Conservation (phyloP, 2,329 filamentous ascomycete genomes). For the Microsporum audouinii region DNA sequence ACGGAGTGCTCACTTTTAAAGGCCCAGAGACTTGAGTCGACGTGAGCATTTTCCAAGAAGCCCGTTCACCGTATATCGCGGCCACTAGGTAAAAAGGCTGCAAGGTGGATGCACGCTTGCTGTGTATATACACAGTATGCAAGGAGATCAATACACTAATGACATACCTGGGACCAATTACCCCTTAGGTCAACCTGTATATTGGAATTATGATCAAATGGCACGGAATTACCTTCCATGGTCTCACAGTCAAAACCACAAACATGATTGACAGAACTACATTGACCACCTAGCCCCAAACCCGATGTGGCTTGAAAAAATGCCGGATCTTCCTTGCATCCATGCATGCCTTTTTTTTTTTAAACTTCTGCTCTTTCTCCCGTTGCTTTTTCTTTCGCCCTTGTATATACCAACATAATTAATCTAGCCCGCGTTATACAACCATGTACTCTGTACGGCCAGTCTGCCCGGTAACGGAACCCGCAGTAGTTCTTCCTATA, state of each 20-base stretch:
- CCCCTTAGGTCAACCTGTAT: neutral
- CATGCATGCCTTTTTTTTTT: neutral
- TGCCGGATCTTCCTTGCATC: slow-evolving; percentile 3
- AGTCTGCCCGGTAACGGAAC: neutral
- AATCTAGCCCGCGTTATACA: neutral
- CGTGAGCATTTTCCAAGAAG: neutral
- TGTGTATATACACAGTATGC: neutral
- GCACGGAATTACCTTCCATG: neutral
- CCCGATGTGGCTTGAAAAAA: neutral
- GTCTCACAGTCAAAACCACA: neutral
- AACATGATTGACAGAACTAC: neutral
- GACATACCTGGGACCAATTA: neutral
- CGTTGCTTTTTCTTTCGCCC: neutral
- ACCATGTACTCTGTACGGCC: neutral
- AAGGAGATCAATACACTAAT: neutral
- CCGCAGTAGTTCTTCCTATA: neutral
- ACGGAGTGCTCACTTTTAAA: neutral
- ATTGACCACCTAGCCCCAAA: neutral
- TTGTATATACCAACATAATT: neutral
- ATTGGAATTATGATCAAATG: neutral
- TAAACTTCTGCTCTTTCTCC: neutral
- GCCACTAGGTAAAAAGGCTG: neutral
- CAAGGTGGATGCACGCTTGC: neutral
- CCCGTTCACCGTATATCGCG: neutral
- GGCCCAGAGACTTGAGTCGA: neutral